A percentile compares a stretch with the other conserved stretches of the same genome.
Conservation (phyloP, 495 filamentous ascomycete species). For the Platismatia glauca region DNA sequence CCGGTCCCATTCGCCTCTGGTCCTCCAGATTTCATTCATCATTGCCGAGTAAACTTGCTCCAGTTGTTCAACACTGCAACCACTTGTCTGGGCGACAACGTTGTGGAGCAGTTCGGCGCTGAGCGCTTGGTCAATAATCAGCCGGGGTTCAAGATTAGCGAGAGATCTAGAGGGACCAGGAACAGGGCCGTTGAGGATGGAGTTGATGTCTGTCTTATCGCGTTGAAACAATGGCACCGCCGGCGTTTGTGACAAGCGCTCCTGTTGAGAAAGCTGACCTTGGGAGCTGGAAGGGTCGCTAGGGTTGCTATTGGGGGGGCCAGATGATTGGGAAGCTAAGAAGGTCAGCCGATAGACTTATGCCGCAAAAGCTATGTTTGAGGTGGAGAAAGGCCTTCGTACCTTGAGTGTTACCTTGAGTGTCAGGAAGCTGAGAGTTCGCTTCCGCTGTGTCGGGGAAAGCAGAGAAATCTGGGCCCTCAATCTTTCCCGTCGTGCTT, state of each 20-base stretch:
- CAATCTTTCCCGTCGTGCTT: conserved; percentile 44
- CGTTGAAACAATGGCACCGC: conserved; percentile 38
- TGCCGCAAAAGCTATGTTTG: not conserved
- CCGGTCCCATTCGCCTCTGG: conserved; percentile 70
- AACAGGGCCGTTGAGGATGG: conserved; percentile 40
- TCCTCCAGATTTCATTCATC: conserved; percentile 82
- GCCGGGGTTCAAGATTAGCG: conserved; percentile 21
- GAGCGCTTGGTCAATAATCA: conserved; percentile 50
- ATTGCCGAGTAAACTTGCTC: conserved; percentile 86
- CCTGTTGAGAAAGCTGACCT: conserved; percentile 31
- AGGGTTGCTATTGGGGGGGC: conserved; percentile 28
- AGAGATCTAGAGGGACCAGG: conserved; percentile 23
- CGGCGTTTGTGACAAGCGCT: conserved; percentile 30
- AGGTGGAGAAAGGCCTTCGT: not conserved
- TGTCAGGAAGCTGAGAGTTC: conserved; percentile 50
- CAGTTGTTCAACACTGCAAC: conserved; percentile 83
- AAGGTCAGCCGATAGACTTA: not conserved
- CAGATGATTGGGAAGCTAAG: conserved; percentile 23
- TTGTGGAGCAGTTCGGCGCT: conserved; percentile 47
- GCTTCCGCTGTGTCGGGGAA: conserved; percentile 24
- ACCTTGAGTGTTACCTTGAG: conserved; percentile 36
- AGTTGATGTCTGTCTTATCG: conserved; percentile 33
- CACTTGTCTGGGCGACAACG: conserved; percentile 58
- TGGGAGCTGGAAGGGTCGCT: conserved; percentile 31
- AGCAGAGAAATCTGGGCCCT: conserved; percentile 31